Percentiles rank a stretch among this genome's conserved stretches.
These are phyloP conservation scores for Debaryomycetaceae sp. DNA, from an alignment of 1,139 yeast species.

Conservation along the genomic window DNA sequence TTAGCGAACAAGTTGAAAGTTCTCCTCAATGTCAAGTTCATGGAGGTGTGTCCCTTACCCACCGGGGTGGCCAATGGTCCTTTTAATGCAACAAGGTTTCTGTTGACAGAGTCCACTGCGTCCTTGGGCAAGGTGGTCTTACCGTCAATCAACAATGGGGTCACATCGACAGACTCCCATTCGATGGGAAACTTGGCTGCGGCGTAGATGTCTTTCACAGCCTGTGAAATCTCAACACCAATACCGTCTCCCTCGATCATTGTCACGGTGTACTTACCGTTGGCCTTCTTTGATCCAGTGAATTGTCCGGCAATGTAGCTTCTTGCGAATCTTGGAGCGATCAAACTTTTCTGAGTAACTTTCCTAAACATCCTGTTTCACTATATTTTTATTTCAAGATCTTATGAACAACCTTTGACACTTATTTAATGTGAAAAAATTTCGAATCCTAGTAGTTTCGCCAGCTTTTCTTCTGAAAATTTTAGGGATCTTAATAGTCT, in stretches of 20 bases:
- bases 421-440: not conserved
- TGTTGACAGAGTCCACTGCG: slow-evolving; percentile 90
- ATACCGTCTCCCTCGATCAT: slow-evolving; percentile 99
- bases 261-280: slow-evolving; percentile 86
- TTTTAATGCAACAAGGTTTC: slow-evolving; percentile 90
- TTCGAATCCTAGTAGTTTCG: not conserved
- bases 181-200: slow-evolving; percentile 95
- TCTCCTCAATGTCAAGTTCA: slow-evolving; percentile 96
- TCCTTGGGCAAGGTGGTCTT: slow-evolving; percentile 90
- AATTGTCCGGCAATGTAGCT: slow-evolving; percentile 48
- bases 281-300: slow-evolving; percentile 43
- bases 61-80: slow-evolving; percentile 98
- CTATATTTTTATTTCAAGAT: not conserved
- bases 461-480: slow-evolving; percentile 2
- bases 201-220: slow-evolving; percentile 84
- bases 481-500: slow-evolving; percentile 6
- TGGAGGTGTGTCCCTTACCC: slow-evolving; percentile 97
- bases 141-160: slow-evolving; percentile 89
- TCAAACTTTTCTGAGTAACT: slow-evolving; percentile 29
- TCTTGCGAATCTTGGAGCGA: slow-evolving; percentile 43
- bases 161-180: slow-evolving; percentile 96
- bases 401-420: not conserved
- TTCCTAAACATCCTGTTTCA: slow-evolving; percentile 39
- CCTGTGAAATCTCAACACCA: slow-evolving; percentile 91
- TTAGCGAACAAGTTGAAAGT: slow-evolving; percentile 95